Evolutionary conservation across 345 rosid genomes (phyloP), one percentile per base, ranked within the genome.

Genomic region (Sonneratia caseolaris): DNA sequence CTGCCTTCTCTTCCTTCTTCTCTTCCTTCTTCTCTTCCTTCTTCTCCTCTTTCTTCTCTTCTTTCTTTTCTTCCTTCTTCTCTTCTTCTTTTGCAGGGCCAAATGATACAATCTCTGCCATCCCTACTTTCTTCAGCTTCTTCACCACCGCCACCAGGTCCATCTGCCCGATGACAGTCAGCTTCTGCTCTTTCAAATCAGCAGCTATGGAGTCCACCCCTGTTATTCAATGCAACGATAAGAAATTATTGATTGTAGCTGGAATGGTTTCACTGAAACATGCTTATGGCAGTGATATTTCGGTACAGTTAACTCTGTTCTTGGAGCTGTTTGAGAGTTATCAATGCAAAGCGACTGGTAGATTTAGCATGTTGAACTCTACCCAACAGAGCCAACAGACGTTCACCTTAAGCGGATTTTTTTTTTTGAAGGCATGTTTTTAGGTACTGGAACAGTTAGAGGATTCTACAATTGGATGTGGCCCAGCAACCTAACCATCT

Each of bases 61-160:
- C 68, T 10, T 74, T 65, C 27, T 64, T 64, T 19, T 78, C 65
- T 24, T 69, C 68, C 32, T 75, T 71, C 62, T 72, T 70, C 76
- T 75, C 57, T 36, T 76, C 72, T 62, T 79, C 76, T 64, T 70
- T 71, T 12, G 77, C 76, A n/a, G 79, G 82, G 3, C 79, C 82
- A 12, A 76, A 79, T 5, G 82, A 69, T 22, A 76, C 18, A 7
- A 79, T 76, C 13, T 79, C 79, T 14, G 67, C 61, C 47, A 70
- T 72, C 24, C 82, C 79, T 21, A 75, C 55, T 12, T 70, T 79
- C 82, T 79, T 79, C 49, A 76, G 72, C 76, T 76, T 79, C 70
- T 72, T 73, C 65, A 74, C 82, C 38, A 79, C 71, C 21, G 76
- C 79, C 69, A 76, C 68, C 24, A 72, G 61, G 75, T 79, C 82